Conservation (phyloP, 2,329 filamentous ascomycete species). For the Byssoonygena ceratinophila region DNA sequence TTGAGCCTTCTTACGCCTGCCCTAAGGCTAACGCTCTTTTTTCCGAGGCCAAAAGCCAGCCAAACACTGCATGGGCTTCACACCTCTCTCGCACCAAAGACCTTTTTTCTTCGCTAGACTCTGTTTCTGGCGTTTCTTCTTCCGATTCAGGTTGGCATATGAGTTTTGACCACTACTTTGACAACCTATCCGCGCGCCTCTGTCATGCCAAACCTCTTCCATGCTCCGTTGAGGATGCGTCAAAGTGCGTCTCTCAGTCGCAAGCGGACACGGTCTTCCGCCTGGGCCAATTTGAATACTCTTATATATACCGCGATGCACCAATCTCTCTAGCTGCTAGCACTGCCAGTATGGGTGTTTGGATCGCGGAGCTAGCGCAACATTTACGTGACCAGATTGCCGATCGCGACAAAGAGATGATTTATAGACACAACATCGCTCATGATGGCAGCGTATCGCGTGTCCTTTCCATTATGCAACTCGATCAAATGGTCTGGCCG, state of each 20-base stretch:
- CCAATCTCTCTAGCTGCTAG: slow-evolving; percentile 52
- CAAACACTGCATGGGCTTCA: slow-evolving; percentile 47
- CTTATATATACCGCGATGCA: slow-evolving; percentile 61
- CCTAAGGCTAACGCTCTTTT: slow-evolving; percentile 39
- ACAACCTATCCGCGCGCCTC: slow-evolving; percentile 68
- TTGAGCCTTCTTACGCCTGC: slow-evolving; percentile 65
- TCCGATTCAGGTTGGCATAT: slow-evolving; percentile 54
- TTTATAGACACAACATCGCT: slow-evolving; percentile 66
- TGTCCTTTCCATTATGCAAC: slow-evolving; percentile 58
- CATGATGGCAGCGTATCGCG: slow-evolving; percentile 65
- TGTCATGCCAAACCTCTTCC: slow-evolving; percentile 65
- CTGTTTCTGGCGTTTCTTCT: slow-evolving; percentile 53
- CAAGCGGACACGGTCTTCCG: slow-evolving; percentile 62
- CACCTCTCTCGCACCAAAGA: slow-evolving; percentile 50
- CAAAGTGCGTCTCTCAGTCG: slow-evolving; percentile 51
- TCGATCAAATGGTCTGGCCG: slow-evolving; percentile 71
- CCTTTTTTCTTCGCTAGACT: slow-evolving; percentile 53
- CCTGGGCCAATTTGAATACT: slow-evolving; percentile 71
- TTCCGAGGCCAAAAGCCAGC: slow-evolving; percentile 38
- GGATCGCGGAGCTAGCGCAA: slow-evolving; percentile 58
- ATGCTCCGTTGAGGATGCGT: slow-evolving; percentile 45
- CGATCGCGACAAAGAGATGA: slow-evolving; percentile 32
- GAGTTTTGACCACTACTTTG: slow-evolving; percentile 68
- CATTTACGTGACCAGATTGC: slow-evolving; percentile 49
- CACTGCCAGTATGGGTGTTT: slow-evolving; percentile 57